These are phyloP conservation scores for Phytophthora meadii DNA, from an alignment of 352 stramenopile genomes.

Conservation along the genomic window DNA sequence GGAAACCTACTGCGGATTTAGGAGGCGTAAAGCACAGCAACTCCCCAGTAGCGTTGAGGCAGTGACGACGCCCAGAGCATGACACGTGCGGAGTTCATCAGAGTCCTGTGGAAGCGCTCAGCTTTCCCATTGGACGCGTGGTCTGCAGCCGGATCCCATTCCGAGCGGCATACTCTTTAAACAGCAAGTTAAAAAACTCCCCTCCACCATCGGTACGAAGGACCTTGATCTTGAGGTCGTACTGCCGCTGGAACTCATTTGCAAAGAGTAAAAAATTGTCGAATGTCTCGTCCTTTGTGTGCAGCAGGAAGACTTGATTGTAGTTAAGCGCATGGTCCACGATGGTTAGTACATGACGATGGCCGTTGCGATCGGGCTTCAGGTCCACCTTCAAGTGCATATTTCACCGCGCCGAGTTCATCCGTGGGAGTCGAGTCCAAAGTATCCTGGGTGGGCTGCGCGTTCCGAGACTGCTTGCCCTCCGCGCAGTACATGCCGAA, in stretches of 20 bases:
- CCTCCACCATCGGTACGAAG: slow-evolving; percentile 7
- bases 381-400: too few species aligned
- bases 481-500: too few species aligned
- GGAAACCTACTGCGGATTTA: slow-evolving; percentile 11
- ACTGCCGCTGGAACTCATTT: slow-evolving; percentile 10
- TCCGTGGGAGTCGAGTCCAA: too few species aligned
- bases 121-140: slow-evolving; percentile 12
- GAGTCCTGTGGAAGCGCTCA: not conserved
- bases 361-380: too few species aligned
- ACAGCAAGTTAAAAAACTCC: slow-evolving; percentile 3
- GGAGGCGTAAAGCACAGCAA: slow-evolving; percentile 1
- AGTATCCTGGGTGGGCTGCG: too few species aligned
- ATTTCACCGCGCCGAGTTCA: too few species aligned
- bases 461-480: too few species aligned
- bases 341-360: too few species aligned
- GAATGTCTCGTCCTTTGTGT: too few species aligned
- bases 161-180: not conserved
- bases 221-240: not conserved
- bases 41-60: slow-evolving; percentile 8
- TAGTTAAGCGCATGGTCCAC: too few species aligned
- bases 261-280: too few species aligned
- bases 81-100: slow-evolving; percentile 2
- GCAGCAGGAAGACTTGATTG: too few species aligned
- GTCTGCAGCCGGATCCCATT: slow-evolving; percentile 3
- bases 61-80: slow-evolving; percentile 7